Base-by-base conservation (phyloP, 2,329 filamentous ascomycete species). In the Arthroderma uncinatum region DNA sequence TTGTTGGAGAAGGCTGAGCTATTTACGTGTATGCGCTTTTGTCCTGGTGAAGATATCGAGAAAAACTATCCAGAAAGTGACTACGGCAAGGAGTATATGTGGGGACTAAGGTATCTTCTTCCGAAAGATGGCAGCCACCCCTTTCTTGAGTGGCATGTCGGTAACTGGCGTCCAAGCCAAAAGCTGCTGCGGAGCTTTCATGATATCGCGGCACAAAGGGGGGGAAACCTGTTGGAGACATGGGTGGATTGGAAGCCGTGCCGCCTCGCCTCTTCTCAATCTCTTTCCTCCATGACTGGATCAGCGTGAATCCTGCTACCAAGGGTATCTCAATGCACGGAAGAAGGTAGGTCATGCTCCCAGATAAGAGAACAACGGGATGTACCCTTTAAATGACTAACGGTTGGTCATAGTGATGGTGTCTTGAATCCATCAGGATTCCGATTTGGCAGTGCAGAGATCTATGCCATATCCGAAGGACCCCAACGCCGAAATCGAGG, bases 401-500 rank as follows among this genome's bases (percentile, higher is more conserved):
- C 34, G 21, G 50, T 14, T 12, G 8, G 19, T 44, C 23, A 12
- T 28, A 71, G 70, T 57, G 76, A 78, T 59, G 74, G 74, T 5
- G 74, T 76, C 1, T 64, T 78, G 19, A 78, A 78, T 59, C 75
- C 75, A 1, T 71, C 70, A 10, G 75, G 76, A 5, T 73, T 78
- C 57, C 71, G 75, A 25, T 78, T 78, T 55, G 76, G 76, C 19
- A 71, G 67, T 9, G 67, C 69, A 1, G 75, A 78, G 62, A 74
- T 78, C 55, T 78, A 78, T 64, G 67, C 70, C n/a, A 71, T 78
- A 48, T 70, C 73, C n/a, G 75, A 77, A 60, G 68, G 68, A 2
- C 66, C 71, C 1, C 63, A 73, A 68, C 56, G 54, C 56, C n/a
- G 40, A 64, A 36, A 67, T 74, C 54, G 66, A 65, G 39, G 70